Base-by-base conservation (phyloP, 1,284 basidiomycete species). In the Puccinia brachypodii region DNA sequence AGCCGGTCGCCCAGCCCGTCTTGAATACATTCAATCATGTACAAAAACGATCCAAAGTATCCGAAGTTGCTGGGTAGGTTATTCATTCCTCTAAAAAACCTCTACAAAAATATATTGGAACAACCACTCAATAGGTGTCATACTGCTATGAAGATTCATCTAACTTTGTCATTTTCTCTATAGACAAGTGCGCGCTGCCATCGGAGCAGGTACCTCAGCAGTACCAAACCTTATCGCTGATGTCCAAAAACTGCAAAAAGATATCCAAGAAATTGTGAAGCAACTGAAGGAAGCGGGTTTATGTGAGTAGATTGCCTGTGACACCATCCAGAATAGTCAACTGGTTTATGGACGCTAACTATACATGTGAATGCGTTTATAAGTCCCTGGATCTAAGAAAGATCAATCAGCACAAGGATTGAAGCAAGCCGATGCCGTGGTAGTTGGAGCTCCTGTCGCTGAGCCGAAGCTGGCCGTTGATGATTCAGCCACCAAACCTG, bases 221-320 rank as follows among this genome's bases (percentile, higher is more conserved):
- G 33, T 38, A 40, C 33, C 62, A 38, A 64, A 64, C 36, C 62
- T 64, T 7, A 3, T 64, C 3, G 13, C 16, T 22, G 62, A 64
- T 64, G 28, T 64, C 2, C 62, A 38, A 36, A 64, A 64, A 6
- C 14, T 64, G 19, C 33, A 40, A 40, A 64, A 64, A 64, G 62
- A 64, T 14, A 1, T 64, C 31, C 36, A 40, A 33, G 36, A 22
- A 1, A 64, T 64, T 11, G 14, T 64, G 16, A 40, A 13, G 14
- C 62, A 64, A 64, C 40, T 64, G 62, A 64, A 64, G 62, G 36
- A 36, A 16, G 62, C 62, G 19, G 62, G 62, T 14, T 38, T 64
- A 11, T 22, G 62, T 64, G 62, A 64, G 62, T n/a, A n/a, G n/a
- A n/a, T n/a, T n/a, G n/a, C n/a, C n/a, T n/a, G n/a, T n/a, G n/a